A percentile compares a stretch with the other conserved stretches of the same genome.
phyloP scores from a whole-genome alignment of 106 monocot genomes.

The Dendrobium nobile region DNA sequence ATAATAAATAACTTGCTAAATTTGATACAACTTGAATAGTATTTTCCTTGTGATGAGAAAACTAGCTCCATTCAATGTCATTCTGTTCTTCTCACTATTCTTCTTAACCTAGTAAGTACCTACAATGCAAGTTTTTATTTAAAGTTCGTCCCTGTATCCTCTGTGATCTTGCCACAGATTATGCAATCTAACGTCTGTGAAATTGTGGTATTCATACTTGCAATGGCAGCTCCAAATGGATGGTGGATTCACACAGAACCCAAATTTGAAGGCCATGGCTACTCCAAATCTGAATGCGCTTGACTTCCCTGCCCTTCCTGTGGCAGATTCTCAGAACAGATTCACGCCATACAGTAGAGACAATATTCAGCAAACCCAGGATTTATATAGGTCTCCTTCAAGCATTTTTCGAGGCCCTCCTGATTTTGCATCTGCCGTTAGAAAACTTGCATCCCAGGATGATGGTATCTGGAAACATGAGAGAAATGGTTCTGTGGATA shows the following conservation, averaged over 20 bases:
- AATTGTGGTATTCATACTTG: constrained; percentile 1
- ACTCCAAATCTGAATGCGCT: constrained; percentile 36
- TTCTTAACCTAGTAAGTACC: neutral
- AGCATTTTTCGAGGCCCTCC: constrained; percentile 25
- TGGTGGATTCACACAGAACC: constrained; percentile 43
- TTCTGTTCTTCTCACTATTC: neutral
- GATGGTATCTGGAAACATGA: constrained; percentile 40
- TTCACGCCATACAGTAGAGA: constrained; percentile 22
- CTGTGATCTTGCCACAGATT: neutral
- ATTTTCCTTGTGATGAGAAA: no score
- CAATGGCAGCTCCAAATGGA: constrained; percentile 61
- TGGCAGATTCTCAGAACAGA: constrained; percentile 36
- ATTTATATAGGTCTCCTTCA: constrained; percentile 32
- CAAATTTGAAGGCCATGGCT: constrained; percentile 33
- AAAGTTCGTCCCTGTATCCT: neutral
- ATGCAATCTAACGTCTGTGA: neutral
- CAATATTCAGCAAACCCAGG: constrained; percentile 25
- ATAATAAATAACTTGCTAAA: no score
- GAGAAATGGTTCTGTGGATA: constrained; percentile 19
- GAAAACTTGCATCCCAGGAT: constrained; percentile 52
- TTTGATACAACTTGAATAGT: no score
- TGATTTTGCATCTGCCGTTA: constrained; percentile 57
- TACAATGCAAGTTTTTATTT: neutral
- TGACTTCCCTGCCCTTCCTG: constrained; percentile 47
- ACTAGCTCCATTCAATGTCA: neutral